Percentiles rank a stretch among this genome's conserved stretches.
Evolutionary conservation across 306 rosid species (phyloP).

Genomic region (Lathyrus aphaca): DNA sequence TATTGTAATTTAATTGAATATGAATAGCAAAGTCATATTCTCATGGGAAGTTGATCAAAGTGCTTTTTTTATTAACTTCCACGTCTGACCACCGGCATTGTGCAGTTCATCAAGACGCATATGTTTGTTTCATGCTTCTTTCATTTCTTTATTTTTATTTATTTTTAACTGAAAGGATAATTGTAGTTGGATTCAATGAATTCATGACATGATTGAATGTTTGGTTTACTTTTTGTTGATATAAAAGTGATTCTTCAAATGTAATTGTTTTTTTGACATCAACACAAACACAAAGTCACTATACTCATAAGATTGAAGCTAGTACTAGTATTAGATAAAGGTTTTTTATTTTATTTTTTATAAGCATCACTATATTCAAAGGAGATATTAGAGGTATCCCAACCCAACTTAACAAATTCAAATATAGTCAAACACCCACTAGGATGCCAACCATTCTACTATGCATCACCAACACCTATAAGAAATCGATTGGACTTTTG

Average conservation of each 20-base stretch:
- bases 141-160: slow-evolving; percentile 35
- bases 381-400: too few species aligned
- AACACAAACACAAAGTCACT: too few species aligned
- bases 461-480: too few species aligned
- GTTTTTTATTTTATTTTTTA: too few species aligned
- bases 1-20: slow-evolving; percentile 22
- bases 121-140: slow-evolving; percentile 47
- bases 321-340: too few species aligned
- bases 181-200: slow-evolving; percentile 8
- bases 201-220: not conserved
- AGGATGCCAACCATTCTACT: too few species aligned
- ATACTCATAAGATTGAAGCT: too few species aligned
- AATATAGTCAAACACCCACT: too few species aligned
- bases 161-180: not conserved
- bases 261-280: not conserved
- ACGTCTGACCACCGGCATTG: slow-evolving; percentile 58
- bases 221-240: not conserved
- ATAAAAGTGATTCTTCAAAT: not conserved
- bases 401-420: too few species aligned
- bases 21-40: slow-evolving; percentile 39
- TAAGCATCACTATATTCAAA: too few species aligned
- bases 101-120: slow-evolving; percentile 55
- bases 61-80: slow-evolving; percentile 46
- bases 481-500: too few species aligned
- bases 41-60: slow-evolving; percentile 56